Percentiles rank a stretch among this genome's conserved stretches.
Evolutionary conservation across 2,329 filamentous ascomycete genomes (phyloP).

Genomic region (Pleomassaria siparia): DNA sequence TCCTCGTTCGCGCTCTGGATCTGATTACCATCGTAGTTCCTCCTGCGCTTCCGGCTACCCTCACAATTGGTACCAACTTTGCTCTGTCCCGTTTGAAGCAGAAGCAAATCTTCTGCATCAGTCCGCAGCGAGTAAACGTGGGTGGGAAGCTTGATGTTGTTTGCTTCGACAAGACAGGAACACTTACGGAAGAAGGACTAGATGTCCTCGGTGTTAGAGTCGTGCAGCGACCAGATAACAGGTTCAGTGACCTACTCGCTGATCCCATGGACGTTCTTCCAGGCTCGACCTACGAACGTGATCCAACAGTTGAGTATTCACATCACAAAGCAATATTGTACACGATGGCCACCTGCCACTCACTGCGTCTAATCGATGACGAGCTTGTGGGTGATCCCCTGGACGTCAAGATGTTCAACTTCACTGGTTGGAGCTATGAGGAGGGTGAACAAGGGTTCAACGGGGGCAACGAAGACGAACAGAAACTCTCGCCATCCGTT

Average conservation of each 20-base stretch:
- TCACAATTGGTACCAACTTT: constrained; percentile 97
- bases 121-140: constrained; percentile 94
- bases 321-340: constrained; percentile 74
- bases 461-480: constrained; percentile 72
- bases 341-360: constrained; percentile 97
- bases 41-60: constrained; percentile 87
- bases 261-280: constrained; percentile 63
- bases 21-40: constrained; percentile 97
- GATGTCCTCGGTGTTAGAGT: constrained; percentile 89
- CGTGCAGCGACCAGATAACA: constrained; percentile 63
- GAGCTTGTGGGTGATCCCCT: constrained; percentile 92
- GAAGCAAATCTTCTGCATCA: constrained; percentile 96
- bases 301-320: constrained; percentile 61
- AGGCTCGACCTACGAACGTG: constrained; percentile 56
- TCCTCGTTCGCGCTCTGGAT: constrained; percentile 88
- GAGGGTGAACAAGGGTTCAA: constrained; percentile 74
- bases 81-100: constrained; percentile 82
- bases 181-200: constrained; percentile 90
- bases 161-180: constrained; percentile 99
- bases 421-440: constrained; percentile 88
- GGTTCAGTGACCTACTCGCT: constrained; percentile 76
- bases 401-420: constrained; percentile 98
- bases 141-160: constrained; percentile 94
- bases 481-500: constrained; percentile 81
- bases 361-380: constrained; percentile 79